These are phyloP conservation scores for Cynanchum wilfordii DNA, from an alignment of 257 asterid genomes.

Conservation along the genomic window DNA sequence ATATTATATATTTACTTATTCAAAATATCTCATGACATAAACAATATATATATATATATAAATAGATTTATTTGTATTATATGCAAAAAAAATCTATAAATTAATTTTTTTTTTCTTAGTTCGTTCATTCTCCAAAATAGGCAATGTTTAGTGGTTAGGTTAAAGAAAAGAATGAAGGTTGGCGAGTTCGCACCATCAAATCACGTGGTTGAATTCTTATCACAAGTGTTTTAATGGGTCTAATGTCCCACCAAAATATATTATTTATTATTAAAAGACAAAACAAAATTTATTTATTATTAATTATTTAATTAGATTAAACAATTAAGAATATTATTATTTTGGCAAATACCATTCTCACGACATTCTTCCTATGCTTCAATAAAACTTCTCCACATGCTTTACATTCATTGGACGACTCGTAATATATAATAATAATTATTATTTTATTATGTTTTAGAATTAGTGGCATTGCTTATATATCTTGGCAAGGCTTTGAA, in stretches of 20 bases:
- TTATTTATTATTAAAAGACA: neutral
- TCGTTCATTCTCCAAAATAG: neutral
- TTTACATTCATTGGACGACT: neutral
- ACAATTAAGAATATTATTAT: neutral
- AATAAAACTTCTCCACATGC: neutral
- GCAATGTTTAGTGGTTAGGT: constrained; percentile 11
- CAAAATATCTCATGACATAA: too few relatives aligned
- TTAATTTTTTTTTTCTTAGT: too few relatives aligned
- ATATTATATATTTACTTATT: too few relatives aligned
- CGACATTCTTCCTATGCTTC: neutral
- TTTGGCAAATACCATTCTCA: neutral
- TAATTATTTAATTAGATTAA: constrained; percentile 7
- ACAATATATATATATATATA: too few relatives aligned
- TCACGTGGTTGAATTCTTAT: constrained; percentile 27
- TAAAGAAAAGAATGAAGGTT: constrained; percentile 12
- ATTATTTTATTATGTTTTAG: too few relatives aligned
- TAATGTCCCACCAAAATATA: constrained; percentile 19
- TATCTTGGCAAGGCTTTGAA: constrained; percentile 8
- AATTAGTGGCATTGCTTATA: neutral
- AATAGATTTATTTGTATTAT: neutral
- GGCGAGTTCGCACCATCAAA: constrained; percentile 29
- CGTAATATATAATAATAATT: too few relatives aligned
- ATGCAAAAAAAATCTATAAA: neutral
- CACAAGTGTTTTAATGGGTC: constrained; percentile 7
- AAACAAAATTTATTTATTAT: neutral